Evolutionary conservation across 176 grass and related monocot species (phyloP).

Genomic region (Carex parvula): DNA sequence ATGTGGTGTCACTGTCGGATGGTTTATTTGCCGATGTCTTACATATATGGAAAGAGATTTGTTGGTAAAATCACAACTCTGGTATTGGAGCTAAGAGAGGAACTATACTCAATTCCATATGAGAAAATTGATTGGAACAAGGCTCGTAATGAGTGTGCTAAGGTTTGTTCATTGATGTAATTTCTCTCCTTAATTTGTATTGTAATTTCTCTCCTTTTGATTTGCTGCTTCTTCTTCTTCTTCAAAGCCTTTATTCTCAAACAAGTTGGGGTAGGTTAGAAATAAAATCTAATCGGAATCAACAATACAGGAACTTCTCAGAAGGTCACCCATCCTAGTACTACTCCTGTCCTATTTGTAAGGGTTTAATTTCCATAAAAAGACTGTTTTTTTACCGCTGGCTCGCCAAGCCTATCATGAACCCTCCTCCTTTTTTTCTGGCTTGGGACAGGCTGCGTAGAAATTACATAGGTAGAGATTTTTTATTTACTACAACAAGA

Average conservation of each 20-base stretch:
- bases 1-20: constrained; percentile 99
- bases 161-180: constrained; percentile 45
- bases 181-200: constrained; percentile 1
- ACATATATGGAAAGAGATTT: constrained; percentile 94
- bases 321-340: too few species aligned
- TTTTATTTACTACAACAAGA: neutral
- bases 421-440: too few species aligned
- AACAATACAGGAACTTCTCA: too few species aligned
- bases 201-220: constrained; percentile 4
- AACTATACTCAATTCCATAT: constrained; percentile 60
- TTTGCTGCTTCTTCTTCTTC: neutral
- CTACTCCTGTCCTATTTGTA: too few species aligned
- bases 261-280: too few species aligned
- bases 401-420: too few species aligned
- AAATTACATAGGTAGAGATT: too few species aligned
- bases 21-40: constrained; percentile 97
- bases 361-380: too few species aligned
- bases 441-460: too few species aligned
- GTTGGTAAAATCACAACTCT: constrained; percentile 57
- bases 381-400: too few species aligned
- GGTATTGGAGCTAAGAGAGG: constrained; percentile 64
- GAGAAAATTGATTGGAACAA: constrained; percentile 69
- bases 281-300: too few species aligned
- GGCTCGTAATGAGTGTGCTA: constrained; percentile 89
- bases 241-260: too few species aligned